Evolutionary conservation across 306 rosid genomes (phyloP).

Genomic region (Begonia peltatifolia): DNA sequence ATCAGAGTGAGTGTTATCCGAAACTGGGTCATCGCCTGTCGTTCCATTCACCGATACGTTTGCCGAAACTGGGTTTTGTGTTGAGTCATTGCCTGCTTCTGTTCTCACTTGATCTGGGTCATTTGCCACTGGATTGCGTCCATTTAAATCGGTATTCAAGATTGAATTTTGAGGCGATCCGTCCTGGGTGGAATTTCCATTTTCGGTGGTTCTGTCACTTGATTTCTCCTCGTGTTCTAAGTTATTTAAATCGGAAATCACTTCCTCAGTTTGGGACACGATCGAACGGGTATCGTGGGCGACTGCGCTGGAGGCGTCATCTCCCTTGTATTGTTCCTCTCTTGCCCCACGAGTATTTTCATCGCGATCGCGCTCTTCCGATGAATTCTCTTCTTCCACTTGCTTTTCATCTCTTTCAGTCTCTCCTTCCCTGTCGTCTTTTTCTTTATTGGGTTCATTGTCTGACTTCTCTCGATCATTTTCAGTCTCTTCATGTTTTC

Average conservation of each 20-base stretch:
- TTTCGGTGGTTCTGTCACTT: neutral
- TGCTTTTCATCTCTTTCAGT: conserved; percentile 26
- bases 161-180: conserved; percentile 20
- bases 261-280: conserved; percentile 21
- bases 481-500: conserved; percentile 33
- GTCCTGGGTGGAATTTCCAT: conserved; percentile 6
- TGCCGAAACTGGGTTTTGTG: conserved; percentile 11
- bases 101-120: conserved; percentile 21
- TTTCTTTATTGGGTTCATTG: conserved; percentile 31
- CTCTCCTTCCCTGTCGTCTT: conserved; percentile 31
- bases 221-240: conserved; percentile 17
- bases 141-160: neutral
- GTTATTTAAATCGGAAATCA: conserved; percentile 9
- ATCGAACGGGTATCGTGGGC: conserved; percentile 49
- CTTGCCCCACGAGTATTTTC: conserved; percentile 60
- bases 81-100: conserved; percentile 9
- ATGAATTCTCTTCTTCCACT: conserved; percentile 25
- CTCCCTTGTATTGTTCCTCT: conserved; percentile 81
- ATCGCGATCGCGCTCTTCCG: conserved; percentile 15
- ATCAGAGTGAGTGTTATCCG: conserved; percentile 18
- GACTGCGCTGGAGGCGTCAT: conserved; percentile 98
- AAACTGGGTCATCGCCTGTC: conserved; percentile 5
- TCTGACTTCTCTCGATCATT: conserved; percentile 51
- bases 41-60: neutral
- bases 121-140: conserved; percentile 6